phyloP scores from a whole-genome alignment of 148 eudicot species.

The Cornus suecica region DNA sequence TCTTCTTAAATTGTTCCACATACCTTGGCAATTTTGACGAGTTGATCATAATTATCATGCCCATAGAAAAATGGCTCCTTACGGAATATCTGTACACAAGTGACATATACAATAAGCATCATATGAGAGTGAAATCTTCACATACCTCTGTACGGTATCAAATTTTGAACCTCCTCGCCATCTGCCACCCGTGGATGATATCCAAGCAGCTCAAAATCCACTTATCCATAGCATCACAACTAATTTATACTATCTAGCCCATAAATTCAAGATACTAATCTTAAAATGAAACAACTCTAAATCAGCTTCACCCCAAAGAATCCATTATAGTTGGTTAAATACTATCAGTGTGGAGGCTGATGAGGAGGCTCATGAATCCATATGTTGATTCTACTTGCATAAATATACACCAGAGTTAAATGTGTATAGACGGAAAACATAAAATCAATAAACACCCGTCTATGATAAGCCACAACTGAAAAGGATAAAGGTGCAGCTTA shows the following conservation, averaged over 20 bases:
- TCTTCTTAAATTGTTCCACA: not conserved
- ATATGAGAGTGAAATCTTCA: not conserved
- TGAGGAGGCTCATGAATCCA: slow-evolving; percentile 1
- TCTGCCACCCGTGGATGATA: slow-evolving; percentile 16
- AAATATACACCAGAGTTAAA: not conserved
- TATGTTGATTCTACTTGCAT: slow-evolving; percentile 2
- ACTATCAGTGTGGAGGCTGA: not conserved
- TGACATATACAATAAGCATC: slow-evolving; percentile 17
- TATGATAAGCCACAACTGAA: not conserved
- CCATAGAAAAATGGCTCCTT: slow-evolving; percentile 98
- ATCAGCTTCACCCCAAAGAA: not conserved
- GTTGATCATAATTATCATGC: slow-evolving; percentile 95
- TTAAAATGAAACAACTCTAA: not conserved
- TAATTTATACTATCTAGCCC: not conserved
- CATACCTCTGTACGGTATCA: slow-evolving; percentile 8
- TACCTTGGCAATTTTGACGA: slow-evolving; percentile 98
- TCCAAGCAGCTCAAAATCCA: slow-evolving; percentile 14
- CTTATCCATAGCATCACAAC: slow-evolving; percentile 1
- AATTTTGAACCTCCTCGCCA: slow-evolving; percentile 7
- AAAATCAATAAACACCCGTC: not conserved
- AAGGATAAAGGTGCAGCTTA: slow-evolving; percentile 1
- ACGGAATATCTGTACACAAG: slow-evolving; percentile 74
- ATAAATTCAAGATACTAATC: slow-evolving; percentile 6
- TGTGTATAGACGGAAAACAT: not conserved
- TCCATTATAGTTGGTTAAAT: not conserved